Percentiles rank a stretch among this genome's conserved stretches.
Evolutionary conservation across 768 basidiomycete species (phyloP).

Genomic region (Trametes punicea): DNA sequence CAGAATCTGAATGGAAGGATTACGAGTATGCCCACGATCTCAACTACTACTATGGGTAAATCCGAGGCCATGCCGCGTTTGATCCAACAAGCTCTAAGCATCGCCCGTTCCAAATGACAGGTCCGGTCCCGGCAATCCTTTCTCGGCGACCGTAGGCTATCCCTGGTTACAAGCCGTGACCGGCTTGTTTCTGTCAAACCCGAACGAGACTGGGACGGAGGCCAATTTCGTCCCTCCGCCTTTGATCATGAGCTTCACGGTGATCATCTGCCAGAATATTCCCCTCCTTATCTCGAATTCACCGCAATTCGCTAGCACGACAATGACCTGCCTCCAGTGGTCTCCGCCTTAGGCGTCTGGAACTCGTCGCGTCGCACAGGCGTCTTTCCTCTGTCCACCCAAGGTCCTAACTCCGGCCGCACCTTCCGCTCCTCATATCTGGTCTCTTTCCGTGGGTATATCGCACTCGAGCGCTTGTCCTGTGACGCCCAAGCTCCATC

Average conservation of each 20-base stretch:
- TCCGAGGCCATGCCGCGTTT: neutral
- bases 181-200: constrained; percentile 35
- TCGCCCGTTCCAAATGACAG: constrained; percentile 20
- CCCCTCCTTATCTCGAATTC: neutral
- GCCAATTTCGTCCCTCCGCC: constrained; percentile 36
- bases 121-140: constrained; percentile 44
- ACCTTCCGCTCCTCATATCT: constrained; percentile 39
- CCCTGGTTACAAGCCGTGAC: constrained; percentile 41
- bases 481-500: constrained; percentile 28
- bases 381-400: constrained; percentile 38
- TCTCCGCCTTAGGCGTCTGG: constrained; percentile 43
- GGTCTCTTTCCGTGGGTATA: constrained; percentile 40
- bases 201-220: constrained; percentile 25
- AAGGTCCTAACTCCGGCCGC: constrained; percentile 29
- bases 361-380: constrained; percentile 32
- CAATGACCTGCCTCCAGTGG: constrained; percentile 41
- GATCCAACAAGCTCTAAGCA: neutral
- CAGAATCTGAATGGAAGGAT: constrained; percentile 40
- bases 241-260: constrained; percentile 43
- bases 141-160: constrained; percentile 37
- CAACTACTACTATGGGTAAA: constrained; percentile 46
- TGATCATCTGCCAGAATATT: constrained; percentile 16
- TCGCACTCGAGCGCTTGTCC: constrained; percentile 40
- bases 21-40: constrained; percentile 46
- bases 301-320: constrained; percentile 34